Conservation (phyloP, 805 yeast species). For the Wickerhamomyces ciferrii region DNA sequence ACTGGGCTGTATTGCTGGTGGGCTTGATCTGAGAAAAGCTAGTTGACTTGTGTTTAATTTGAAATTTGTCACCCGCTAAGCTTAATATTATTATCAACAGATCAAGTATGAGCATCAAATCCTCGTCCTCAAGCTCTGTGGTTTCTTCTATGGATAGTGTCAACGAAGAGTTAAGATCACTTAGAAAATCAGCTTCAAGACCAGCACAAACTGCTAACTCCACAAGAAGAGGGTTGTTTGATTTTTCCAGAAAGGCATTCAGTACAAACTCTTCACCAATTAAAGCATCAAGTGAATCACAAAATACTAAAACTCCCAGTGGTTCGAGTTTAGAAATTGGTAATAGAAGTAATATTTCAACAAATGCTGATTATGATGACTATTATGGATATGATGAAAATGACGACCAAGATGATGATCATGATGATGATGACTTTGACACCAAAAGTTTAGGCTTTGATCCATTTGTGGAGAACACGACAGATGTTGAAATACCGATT, state of each 20-base stretch:
- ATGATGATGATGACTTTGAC: background rate
- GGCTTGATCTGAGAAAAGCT: too few relatives aligned
- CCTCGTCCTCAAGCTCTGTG: background rate
- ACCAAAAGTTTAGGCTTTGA: background rate
- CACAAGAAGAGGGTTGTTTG: background rate
- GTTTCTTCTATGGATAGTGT: slow-evolving; percentile 6
- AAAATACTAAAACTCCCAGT: background rate
- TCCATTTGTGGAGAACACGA: background rate
- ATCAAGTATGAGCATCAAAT: background rate
- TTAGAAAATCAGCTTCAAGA: background rate
- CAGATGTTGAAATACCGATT: background rate
- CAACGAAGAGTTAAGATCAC: slow-evolving; percentile 4
- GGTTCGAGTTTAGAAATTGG: background rate
- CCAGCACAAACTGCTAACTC: background rate
- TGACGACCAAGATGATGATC: background rate
- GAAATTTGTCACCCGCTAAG: too few relatives aligned
- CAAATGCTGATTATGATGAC: background rate
- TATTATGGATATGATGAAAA: background rate
- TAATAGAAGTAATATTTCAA: background rate
- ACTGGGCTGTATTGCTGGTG: too few relatives aligned
- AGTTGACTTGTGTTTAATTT: too few relatives aligned
- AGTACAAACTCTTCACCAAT: slow-evolving; percentile 3
- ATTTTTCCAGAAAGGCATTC: background rate
- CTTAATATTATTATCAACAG: too few relatives aligned
- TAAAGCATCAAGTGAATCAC: background rate